Base-by-base conservation (phyloP, 768 basidiomycete genomes). In the Mycena albidolilacea region DNA sequence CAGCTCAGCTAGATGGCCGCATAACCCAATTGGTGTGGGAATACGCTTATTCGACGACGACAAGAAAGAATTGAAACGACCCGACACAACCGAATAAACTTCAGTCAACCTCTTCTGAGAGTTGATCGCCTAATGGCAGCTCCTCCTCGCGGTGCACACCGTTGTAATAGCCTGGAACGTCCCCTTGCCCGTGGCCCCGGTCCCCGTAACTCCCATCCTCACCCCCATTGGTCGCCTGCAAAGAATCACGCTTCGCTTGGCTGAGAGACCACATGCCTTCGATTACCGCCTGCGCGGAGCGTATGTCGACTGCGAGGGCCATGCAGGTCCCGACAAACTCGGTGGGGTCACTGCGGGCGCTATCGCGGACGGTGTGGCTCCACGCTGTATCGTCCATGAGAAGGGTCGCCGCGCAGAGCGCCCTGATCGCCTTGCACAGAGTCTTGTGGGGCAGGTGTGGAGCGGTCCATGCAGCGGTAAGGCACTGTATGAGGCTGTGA, bases 281-380 rank as follows among this genome's bases (percentile, higher is more conserved):
- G 44, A 63, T 37, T 63, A 65, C 50, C 52, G 64, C 64, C 52
- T 41, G 17, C 14, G 64, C 64, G 52, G 50, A 23, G 52, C 39
- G 19, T 41, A 23, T 38, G 52, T 65, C 52, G 50, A 55, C 64
- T 41, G 48, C 38, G 50, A 41, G 50, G 37, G 50, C 52, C 21
- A 11, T 55, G 50, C 64, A 65, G 37, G 38, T 54, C 50, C 38
- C 52, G 38, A 65, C n/a, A 55, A 64, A 65, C 39, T 65, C 52
- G 38, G 38, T 30, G 37, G 64, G 38, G 12, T 52, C 48, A 21
- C 55, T 21, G 23, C 50, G 65, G 21, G 41, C 41, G 48, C 54
- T 66, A 44, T 67, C 66, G 43, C 66, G 66, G 43, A 67, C 57
- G 19, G 43, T 59, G 66, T 61, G 67, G 67, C 38, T 69, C 67